Conservation (phyloP, 768 basidiomycete genomes). For the Ramaria sp. region DNA sequence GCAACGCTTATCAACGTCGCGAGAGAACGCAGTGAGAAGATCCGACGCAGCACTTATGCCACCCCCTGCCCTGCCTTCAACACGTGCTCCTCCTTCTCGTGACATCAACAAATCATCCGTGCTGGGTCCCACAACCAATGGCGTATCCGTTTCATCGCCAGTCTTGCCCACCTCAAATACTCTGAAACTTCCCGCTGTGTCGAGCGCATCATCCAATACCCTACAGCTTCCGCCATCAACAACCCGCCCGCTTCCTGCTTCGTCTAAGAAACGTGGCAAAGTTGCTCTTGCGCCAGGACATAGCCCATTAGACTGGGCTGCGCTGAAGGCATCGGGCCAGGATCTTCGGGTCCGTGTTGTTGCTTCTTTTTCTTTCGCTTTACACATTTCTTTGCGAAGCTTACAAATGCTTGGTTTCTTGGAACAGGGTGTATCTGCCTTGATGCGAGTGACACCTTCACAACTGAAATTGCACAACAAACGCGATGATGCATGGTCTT, state of each 20-base stretch:
- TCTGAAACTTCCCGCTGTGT: neutral
- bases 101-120: constrained; percentile 9
- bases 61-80: constrained; percentile 33
- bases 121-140: constrained; percentile 22
- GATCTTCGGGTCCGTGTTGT: constrained; percentile 61
- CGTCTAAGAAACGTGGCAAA: constrained; percentile 55
- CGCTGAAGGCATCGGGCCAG: constrained; percentile 66
- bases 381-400: constrained; percentile 14
- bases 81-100: constrained; percentile 21
- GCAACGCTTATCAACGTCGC: constrained; percentile 37
- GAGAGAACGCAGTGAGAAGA: constrained; percentile 29
- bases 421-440: constrained; percentile 54
- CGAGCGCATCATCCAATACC: neutral
- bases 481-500: constrained; percentile 85
- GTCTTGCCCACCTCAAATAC: neutral
- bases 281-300: constrained; percentile 87
- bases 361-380: neutral
- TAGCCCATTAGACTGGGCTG: constrained; percentile 91
- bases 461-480: constrained; percentile 74
- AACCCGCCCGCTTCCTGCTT: constrained; percentile 42
- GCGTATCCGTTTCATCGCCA: constrained; percentile 13
- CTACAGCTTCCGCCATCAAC: constrained; percentile 54
- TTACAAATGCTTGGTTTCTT: constrained; percentile 5
- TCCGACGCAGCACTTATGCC: constrained; percentile 43
- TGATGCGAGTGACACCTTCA: constrained; percentile 64